Evolutionary conservation across 75 land plant genomes (phyloP), one percentile per base, ranked within the genome.

Genomic region (Selaginella moellendorffii): DNA sequence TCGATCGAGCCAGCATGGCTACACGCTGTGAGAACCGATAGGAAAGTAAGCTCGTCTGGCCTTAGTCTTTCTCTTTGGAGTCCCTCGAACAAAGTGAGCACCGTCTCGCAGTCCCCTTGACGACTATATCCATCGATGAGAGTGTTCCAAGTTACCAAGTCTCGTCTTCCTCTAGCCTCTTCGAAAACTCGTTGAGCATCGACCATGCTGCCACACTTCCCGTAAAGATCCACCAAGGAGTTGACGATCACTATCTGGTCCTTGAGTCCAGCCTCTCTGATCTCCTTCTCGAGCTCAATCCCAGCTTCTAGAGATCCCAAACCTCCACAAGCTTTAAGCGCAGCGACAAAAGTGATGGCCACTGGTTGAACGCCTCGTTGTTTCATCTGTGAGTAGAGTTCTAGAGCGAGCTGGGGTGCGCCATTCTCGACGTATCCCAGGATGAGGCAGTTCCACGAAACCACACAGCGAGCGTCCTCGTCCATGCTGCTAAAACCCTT

Each of bases 401-500:
- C 23, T 30, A 68, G 17, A 66, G 70, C 70, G 1, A 63, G 31
- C 12, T 28, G 8, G 25, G 51, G 22, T 10, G 18, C 26, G 20
- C 67, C 70, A 23, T 68, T 65, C 22, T 68, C 30, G 22, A 29
- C 69, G 31, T 65, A 69, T 30, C 52, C 65, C 8, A 68, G 25
- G 21, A 69, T 69, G 54, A 69, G 27, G 22, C 68, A 19, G 22
- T 69, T 69, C 70, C 70, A 69, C 22, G 46, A 27, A 19, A 31
- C 70, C 20, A 69, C 28, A 17, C 28, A 28, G 28, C 30, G 63
- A 12, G 18, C 20, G n/a, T n/a, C n/a, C n/a, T n/a, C n/a, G 24
- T 19, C 26, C 31, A 69, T 30, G 26, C n/a, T 65, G 23, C 64
- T 68, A 69, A 69, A 69, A 18, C 63, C 23, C 12, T 65, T 28